These are phyloP conservation scores for Ascoidea asiatica DNA, from an alignment of 805 yeast species.

Conservation along the genomic window DNA sequence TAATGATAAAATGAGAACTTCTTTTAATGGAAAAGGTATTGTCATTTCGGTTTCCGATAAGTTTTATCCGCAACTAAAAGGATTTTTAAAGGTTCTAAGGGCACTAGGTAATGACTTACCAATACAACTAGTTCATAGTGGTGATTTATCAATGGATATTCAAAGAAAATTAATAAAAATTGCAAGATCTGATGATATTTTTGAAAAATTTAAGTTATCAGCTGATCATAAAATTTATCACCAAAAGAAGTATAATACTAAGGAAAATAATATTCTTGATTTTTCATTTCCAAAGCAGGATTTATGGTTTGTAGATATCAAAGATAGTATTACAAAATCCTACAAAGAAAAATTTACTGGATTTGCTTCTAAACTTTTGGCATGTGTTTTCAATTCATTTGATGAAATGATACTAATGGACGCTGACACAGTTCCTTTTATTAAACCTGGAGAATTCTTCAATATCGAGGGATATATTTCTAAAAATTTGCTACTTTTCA, in stretches of 20 bases:
- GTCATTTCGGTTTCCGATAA: slow-evolving; percentile 18
- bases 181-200: slow-evolving; percentile 18
- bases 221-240: too few species aligned
- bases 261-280: not conserved
- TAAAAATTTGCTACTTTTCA: slow-evolving; percentile 28
- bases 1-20: slow-evolving; percentile 17
- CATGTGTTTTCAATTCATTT: slow-evolving; percentile 34
- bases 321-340: slow-evolving; percentile 11
- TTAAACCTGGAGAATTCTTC: slow-evolving; percentile 24
- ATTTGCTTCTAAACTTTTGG: slow-evolving; percentile 33
- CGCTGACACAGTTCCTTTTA: slow-evolving; percentile 34
- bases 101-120: slow-evolving; percentile 23
- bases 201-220: too few species aligned
- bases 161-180: slow-evolving; percentile 20
- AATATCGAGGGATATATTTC: slow-evolving; percentile 18
- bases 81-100: slow-evolving; percentile 27
- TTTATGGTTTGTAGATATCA: slow-evolving; percentile 26
- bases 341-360: slow-evolving; percentile 18
- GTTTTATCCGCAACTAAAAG: slow-evolving; percentile 16
- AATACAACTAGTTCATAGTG: slow-evolving; percentile 25
- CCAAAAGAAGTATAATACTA: too few species aligned
- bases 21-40: slow-evolving; percentile 22
- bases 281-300: slow-evolving; percentile 18
- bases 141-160: slow-evolving; percentile 18
- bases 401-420: slow-evolving; percentile 36